These are phyloP conservation scores for Paramecium sonneborni DNA, from an alignment of 73 alveolate genomes.

Conservation along the genomic window DNA sequence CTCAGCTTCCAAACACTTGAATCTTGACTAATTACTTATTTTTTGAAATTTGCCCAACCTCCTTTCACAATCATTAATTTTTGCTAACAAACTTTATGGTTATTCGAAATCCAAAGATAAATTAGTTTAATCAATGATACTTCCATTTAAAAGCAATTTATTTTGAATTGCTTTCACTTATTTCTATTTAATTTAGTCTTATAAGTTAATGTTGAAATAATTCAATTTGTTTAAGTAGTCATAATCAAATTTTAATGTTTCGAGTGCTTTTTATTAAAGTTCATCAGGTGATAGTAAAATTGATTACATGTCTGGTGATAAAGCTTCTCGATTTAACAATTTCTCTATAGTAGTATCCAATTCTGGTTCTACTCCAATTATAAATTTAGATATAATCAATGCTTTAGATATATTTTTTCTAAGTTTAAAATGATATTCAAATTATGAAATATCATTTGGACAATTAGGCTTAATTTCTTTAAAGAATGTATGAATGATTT, in stretches of 20 bases:
- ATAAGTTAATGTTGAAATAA: slow-evolving; percentile 15
- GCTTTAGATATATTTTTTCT: not conserved
- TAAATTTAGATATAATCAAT: not conserved
- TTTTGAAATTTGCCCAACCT: slow-evolving; percentile 44
- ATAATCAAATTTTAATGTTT: slow-evolving; percentile 7
- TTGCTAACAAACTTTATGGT: not conserved
- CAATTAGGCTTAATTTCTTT: slow-evolving; percentile 52
- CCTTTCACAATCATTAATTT: slow-evolving; percentile 15
- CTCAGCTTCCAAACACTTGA: slow-evolving; percentile 41
- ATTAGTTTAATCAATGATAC: not conserved
- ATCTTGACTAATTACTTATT: not conserved
- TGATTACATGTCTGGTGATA: not conserved
- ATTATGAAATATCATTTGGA: slow-evolving; percentile 3
- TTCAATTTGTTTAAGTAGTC: slow-evolving; percentile 39
- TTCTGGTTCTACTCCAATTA: slow-evolving; percentile 38
- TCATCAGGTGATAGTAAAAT: not conserved
- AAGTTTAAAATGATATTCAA: slow-evolving; percentile 17
- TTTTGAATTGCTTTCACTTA: not conserved
- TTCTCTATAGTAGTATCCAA: not conserved
- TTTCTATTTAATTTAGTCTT: slow-evolving; percentile 15
- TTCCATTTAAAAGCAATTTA: not conserved
- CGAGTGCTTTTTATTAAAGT: not conserved
- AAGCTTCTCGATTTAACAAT: not conserved
- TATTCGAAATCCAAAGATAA: slow-evolving; percentile 50
- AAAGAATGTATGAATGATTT: slow-evolving; percentile 33